Conservation (phyloP, 148 eudicot genomes). For the Rhododendron kiyosumense region DNA sequence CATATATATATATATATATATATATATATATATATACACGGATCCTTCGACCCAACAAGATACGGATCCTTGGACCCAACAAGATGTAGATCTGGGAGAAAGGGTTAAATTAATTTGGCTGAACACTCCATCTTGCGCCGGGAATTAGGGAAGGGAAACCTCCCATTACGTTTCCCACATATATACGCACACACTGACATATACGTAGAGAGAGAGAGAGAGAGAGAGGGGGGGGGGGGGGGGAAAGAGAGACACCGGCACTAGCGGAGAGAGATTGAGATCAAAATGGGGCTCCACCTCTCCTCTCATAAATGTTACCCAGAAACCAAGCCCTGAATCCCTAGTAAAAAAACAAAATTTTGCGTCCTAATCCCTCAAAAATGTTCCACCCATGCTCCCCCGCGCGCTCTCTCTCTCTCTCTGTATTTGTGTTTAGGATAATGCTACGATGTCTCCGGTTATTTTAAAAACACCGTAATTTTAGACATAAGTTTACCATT, state of each 20-base stretch:
- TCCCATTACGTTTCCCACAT: not conserved
- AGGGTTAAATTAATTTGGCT: not conserved
- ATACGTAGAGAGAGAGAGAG: not conserved
- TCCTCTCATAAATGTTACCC: not conserved
- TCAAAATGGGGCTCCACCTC: not conserved
- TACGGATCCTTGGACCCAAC: not conserved
- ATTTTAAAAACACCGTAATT: too few species aligned
- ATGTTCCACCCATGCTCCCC: slow-evolving; percentile 1
- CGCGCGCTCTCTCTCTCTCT: not conserved
- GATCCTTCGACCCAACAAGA: not conserved
- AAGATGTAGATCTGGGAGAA: not conserved
- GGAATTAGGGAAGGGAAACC: slow-evolving; percentile 1
- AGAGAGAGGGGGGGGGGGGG: too few species aligned
- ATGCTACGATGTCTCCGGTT: too few species aligned
- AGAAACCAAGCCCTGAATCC: not conserved
- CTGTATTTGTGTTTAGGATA: not conserved
- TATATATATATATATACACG: too few species aligned
- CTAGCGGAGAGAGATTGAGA: not conserved
- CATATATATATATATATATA: too few species aligned
- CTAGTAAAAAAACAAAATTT: not conserved
- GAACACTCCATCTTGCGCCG: not conserved
- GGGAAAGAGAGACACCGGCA: not conserved
- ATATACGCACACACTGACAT: not conserved
- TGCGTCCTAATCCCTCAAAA: not conserved
- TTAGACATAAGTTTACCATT: too few species aligned